phyloP scores from a whole-genome alignment of 1,284 basidiomycete species.

The Ustilago curta region DNA sequence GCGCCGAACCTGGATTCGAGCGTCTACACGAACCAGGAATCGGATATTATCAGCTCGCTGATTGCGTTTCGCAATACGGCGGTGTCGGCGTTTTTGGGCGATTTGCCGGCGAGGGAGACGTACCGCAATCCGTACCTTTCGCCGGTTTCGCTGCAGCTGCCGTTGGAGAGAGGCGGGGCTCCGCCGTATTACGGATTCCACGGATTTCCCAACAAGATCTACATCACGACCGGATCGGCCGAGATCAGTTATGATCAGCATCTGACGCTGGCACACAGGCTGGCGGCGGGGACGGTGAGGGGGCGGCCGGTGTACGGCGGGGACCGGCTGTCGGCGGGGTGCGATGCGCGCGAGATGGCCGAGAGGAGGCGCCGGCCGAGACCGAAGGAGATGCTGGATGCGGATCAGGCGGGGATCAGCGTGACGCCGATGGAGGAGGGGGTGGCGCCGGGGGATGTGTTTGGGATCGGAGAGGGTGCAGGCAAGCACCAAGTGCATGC shows the following conservation, averaged over 20 bases:
- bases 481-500: conserved; percentile 1
- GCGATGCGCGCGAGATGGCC: conserved; percentile 46
- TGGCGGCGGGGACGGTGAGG: conserved; percentile 54
- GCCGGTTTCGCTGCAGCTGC: conserved; percentile 61
- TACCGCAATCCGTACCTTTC: conserved; percentile 66
- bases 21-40: conserved; percentile 48
- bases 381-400: conserved; percentile 39
- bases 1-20: conserved; percentile 58
- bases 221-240: conserved; percentile 59
- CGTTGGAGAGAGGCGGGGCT: conserved; percentile 39
- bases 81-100: conserved; percentile 60
- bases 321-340: conserved; percentile 34
- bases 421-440: conserved; percentile 13
- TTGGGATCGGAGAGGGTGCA: background rate
- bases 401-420: conserved; percentile 12
- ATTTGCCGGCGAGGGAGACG: conserved; percentile 60
- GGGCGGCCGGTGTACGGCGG: conserved; percentile 53
- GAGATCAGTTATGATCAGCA: conserved; percentile 66
- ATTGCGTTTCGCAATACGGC: conserved; percentile 64
- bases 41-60: conserved; percentile 61
- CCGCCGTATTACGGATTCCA: conserved; percentile 61
- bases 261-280: conserved; percentile 61
- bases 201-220: conserved; percentile 56
- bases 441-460: background rate
- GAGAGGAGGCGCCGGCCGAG: conserved; percentile 54